Evolutionary conservation across 495 filamentous ascomycete genomes (phyloP).

Genomic region (Terfezia claveryi): DNA sequence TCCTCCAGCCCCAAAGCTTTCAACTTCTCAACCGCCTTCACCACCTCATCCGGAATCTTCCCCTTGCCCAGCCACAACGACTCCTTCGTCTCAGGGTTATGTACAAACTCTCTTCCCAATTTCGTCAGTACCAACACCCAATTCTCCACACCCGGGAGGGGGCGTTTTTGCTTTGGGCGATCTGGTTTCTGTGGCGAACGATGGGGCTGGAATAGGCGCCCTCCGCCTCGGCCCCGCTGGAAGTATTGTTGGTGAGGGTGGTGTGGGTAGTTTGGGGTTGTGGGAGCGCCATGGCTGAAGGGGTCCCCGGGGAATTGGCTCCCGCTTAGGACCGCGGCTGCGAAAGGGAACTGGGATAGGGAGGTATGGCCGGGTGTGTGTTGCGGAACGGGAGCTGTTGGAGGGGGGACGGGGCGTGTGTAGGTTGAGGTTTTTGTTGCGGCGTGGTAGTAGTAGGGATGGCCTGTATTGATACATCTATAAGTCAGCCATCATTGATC

Average conservation of each 20-base stretch:
- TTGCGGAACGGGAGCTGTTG: constrained; percentile 14
- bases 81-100: constrained; percentile 59
- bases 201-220: constrained; percentile 16
- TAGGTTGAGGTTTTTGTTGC: constrained; percentile 76
- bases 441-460: constrained; percentile 77
- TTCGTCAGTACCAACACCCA: constrained; percentile 89
- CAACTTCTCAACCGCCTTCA: constrained; percentile 40
- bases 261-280: neutral
- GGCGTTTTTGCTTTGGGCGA: constrained; percentile 55
- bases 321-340: neutral
- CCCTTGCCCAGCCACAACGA: constrained; percentile 46
- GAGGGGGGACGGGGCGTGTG: constrained; percentile 34
- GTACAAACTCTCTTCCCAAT: constrained; percentile 64
- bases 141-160: constrained; percentile 61
- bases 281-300: constrained; percentile 1
- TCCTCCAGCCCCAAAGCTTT: constrained; percentile 42
- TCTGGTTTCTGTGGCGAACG: constrained; percentile 34
- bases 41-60: constrained; percentile 60
- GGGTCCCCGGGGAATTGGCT: neutral
- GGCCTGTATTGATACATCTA: constrained; percentile 27
- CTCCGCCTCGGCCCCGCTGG: neutral
- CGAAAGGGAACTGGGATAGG: constrained; percentile 12
- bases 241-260: constrained; percentile 4
- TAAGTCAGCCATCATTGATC: neutral
- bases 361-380: constrained; percentile 11